Percentiles rank a stretch among this genome's conserved stretches.
Evolutionary conservation across 2,329 filamentous ascomycete genomes (phyloP).

Genomic region (Bisporella sp.): DNA sequence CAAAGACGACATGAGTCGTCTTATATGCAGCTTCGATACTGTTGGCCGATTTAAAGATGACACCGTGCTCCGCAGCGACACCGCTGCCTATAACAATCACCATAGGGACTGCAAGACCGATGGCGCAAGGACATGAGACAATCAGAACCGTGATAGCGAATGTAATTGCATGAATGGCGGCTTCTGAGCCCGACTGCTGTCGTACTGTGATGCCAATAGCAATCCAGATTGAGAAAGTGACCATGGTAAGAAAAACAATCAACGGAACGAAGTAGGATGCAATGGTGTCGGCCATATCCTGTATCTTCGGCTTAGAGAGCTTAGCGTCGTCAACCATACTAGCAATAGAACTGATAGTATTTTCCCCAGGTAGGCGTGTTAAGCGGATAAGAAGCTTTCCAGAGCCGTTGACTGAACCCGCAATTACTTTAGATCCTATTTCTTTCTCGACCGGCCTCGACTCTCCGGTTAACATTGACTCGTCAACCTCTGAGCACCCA

Average conservation of each 20-base stretch:
- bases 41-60: constrained; percentile 62
- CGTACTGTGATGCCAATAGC: constrained; percentile 42
- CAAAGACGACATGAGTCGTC: constrained; percentile 62
- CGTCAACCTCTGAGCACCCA: constrained; percentile 62
- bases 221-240: constrained; percentile 62
- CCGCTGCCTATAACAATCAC: constrained; percentile 66
- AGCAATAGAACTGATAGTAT: constrained; percentile 64
- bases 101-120: constrained; percentile 67
- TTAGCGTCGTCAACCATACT: constrained; percentile 65
- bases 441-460: constrained; percentile 52
- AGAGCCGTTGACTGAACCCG: constrained; percentile 61
- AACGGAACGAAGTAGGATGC: constrained; percentile 64
- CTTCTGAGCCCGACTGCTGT: constrained; percentile 36
- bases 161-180: constrained; percentile 55
- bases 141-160: constrained; percentile 63
- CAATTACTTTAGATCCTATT: constrained; percentile 47
- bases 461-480: constrained; percentile 76
- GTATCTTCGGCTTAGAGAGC: constrained; percentile 58
- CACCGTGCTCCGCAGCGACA: constrained; percentile 53
- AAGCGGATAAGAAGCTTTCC: constrained; percentile 54
- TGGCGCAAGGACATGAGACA: constrained; percentile 72
- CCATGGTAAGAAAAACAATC: constrained; percentile 48
- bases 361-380: constrained; percentile 58
- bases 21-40: constrained; percentile 56
- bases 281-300: constrained; percentile 61